These are phyloP conservation scores for Fusarium sp. DNA, from an alignment of 2,329 filamentous ascomycete species.

Conservation along the genomic window DNA sequence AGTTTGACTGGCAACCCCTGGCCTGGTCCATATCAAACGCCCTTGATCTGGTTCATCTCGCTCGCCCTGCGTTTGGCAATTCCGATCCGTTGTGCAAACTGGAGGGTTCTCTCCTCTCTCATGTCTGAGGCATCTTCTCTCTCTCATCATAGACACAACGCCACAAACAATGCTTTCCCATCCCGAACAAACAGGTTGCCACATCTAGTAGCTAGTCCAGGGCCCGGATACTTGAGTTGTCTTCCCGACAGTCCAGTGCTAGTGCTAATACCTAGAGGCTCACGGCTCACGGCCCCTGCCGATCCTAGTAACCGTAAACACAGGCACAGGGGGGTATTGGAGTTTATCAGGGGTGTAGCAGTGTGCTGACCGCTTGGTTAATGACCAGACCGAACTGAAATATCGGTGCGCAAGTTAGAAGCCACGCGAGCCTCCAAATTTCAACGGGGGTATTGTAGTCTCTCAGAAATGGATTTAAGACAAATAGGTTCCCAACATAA, in stretches of 20 bases:
- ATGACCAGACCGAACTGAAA: slow-evolving; percentile 37
- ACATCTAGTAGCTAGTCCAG: slow-evolving; percentile 24
- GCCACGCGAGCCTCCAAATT: slow-evolving; percentile 41
- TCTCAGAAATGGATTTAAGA: slow-evolving; percentile 40
- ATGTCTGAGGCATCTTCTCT: slow-evolving; percentile 13
- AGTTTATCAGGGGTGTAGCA: slow-evolving; percentile 36
- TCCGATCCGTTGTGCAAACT: slow-evolving; percentile 10
- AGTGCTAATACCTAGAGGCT: slow-evolving; percentile 35
- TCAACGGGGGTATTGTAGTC: slow-evolving; percentile 25
- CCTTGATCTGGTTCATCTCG: slow-evolving; percentile 44
- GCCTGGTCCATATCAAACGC: slow-evolving; percentile 37
- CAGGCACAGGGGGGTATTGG: slow-evolving; percentile 36
- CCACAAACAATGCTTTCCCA: slow-evolving; percentile 26
- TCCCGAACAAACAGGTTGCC: slow-evolving; percentile 32
- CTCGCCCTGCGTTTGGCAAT: slow-evolving; percentile 39
- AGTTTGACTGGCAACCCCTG: slow-evolving; percentile 28
- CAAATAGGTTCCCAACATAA: slow-evolving; percentile 40
- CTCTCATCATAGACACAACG: slow-evolving; percentile 1
- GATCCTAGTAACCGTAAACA: slow-evolving; percentile 44
- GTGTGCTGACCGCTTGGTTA: slow-evolving; percentile 39
- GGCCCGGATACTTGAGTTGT: slow-evolving; percentile 34
- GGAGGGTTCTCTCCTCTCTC: slow-evolving; percentile 4
- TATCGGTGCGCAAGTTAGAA: slow-evolving; percentile 31
- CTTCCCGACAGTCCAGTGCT: slow-evolving; percentile 23
- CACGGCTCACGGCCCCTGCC: slow-evolving; percentile 45